phyloP scores from a whole-genome alignment of 352 stramenopile genomes.

The Phytophthora lateralis region DNA sequence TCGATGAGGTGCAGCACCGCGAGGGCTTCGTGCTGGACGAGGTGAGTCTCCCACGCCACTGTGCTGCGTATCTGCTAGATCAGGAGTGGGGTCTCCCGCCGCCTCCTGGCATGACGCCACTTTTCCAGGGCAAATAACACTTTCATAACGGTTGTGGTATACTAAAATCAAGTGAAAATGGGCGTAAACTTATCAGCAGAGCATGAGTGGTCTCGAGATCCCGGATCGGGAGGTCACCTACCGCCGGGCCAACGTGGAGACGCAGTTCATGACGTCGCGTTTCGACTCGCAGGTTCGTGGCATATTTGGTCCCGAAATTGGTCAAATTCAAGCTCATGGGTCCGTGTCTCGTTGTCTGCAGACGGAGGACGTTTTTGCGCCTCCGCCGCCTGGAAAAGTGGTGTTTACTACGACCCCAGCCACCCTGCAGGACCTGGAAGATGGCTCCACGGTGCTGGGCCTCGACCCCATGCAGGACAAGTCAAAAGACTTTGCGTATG shows the following conservation, averaged over 20 bases:
- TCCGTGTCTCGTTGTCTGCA: conserved; percentile 10
- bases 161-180: conserved; percentile 27
- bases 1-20: conserved; percentile 46
- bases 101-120: conserved; percentile 1
- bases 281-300: conserved; percentile 62
- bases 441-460: conserved; percentile 28
- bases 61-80: neutral
- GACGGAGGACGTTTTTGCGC: conserved; percentile 39
- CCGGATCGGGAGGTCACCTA: conserved; percentile 66
- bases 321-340: conserved; percentile 9
- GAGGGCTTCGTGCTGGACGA: conserved; percentile 63
- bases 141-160: conserved; percentile 9
- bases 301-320: conserved; percentile 1
- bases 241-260: conserved; percentile 56
- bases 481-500: conserved; percentile 34
- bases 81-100: neutral
- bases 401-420: conserved; percentile 38
- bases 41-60: conserved; percentile 33
- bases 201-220: conserved; percentile 49
- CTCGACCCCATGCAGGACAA: conserved; percentile 21
- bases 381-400: conserved; percentile 35
- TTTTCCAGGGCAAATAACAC: conserved; percentile 18
- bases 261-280: conserved; percentile 58
- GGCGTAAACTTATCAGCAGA: conserved; percentile 34
- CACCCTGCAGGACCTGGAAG: conserved; percentile 45